Percentiles rank a stretch among this genome's conserved stretches.
phyloP scores from a whole-genome alignment of 495 filamentous ascomycete genomes.

The Penicillium maclennaniae region DNA sequence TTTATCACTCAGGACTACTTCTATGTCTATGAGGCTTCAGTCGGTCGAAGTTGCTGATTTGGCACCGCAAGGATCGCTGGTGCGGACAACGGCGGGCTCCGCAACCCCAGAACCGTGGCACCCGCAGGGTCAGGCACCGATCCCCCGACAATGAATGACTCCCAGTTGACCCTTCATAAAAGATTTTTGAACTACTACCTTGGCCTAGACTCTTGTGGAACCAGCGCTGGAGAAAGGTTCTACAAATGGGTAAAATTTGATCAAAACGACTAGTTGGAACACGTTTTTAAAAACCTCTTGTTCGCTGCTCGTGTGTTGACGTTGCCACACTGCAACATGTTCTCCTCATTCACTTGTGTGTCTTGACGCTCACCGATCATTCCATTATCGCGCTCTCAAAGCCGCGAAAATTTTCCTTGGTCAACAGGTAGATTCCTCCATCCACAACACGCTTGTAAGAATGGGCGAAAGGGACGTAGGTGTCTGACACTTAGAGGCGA shows the following conservation, averaged over 20 bases:
- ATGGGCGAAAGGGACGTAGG: slow-evolving; percentile 21
- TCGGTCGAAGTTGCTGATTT: not conserved
- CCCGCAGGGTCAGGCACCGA: not conserved
- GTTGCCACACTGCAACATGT: too few species aligned
- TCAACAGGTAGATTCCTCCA: too few species aligned
- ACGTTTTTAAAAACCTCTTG: too few species aligned
- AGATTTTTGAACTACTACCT: too few species aligned
- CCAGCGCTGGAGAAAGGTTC: not conserved
- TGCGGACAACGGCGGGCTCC: slow-evolving; percentile 12
- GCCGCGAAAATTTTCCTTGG: too few species aligned
- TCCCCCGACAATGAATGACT: not conserved
- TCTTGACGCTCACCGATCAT: too few species aligned
- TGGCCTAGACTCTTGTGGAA: not conserved
- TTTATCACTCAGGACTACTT: not conserved
- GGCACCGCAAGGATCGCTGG: not conserved
- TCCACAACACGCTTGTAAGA: slow-evolving; percentile 12
- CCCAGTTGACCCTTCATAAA: not conserved
- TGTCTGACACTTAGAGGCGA: slow-evolving; percentile 24
- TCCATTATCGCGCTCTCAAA: too few species aligned
- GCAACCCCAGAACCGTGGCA: slow-evolving; percentile 5
- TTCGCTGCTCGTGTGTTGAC: too few species aligned
- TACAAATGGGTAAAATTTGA: not conserved
- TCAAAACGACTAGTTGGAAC: too few species aligned
- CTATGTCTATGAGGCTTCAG: not conserved
- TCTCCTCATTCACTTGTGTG: too few species aligned